phyloP scores from a whole-genome alignment of 2,329 filamentous ascomycete species.

The Amphichorda felina region DNA sequence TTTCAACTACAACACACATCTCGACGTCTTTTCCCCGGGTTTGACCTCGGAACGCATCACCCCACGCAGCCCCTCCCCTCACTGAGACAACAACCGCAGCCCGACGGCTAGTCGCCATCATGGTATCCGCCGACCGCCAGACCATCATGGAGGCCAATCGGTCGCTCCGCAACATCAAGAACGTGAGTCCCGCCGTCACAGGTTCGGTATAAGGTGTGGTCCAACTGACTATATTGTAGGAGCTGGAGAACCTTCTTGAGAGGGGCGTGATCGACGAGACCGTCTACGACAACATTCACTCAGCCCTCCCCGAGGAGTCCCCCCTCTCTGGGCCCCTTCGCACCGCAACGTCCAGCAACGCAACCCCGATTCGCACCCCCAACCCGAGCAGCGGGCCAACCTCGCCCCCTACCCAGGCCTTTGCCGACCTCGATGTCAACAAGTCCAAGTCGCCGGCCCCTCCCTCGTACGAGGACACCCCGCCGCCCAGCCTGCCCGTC shows the following conservation, averaged over 20 bases:
- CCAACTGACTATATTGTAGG: constrained; percentile 35
- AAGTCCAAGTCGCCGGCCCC: constrained; percentile 25
- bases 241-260: constrained; percentile 83
- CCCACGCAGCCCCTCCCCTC: too few relatives aligned
- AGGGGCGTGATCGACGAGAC: constrained; percentile 65
- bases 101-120: constrained; percentile 12
- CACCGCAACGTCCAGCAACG: constrained; percentile 14
- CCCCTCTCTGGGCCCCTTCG: constrained; percentile 38
- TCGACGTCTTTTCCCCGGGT: too few relatives aligned
- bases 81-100: neutral
- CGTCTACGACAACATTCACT: constrained; percentile 63
- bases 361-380: constrained; percentile 12
- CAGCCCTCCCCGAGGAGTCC: constrained; percentile 62
- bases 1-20: too few relatives aligned
- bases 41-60: too few relatives aligned
- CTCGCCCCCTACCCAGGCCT: constrained; percentile 12
- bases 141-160: constrained; percentile 62
- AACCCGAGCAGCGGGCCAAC: constrained; percentile 17
- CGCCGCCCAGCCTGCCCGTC: constrained; percentile 27
- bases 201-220: constrained; percentile 2
- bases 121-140: constrained; percentile 41
- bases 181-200: constrained; percentile 45
- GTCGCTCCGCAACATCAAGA: constrained; percentile 79
- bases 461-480: constrained; percentile 39
- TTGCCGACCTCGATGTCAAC: constrained; percentile 19